Evolutionary conservation across 306 rosid genomes (phyloP), one percentile per base, ranked within the genome.

Genomic region (Ormosia semicastrata): DNA sequence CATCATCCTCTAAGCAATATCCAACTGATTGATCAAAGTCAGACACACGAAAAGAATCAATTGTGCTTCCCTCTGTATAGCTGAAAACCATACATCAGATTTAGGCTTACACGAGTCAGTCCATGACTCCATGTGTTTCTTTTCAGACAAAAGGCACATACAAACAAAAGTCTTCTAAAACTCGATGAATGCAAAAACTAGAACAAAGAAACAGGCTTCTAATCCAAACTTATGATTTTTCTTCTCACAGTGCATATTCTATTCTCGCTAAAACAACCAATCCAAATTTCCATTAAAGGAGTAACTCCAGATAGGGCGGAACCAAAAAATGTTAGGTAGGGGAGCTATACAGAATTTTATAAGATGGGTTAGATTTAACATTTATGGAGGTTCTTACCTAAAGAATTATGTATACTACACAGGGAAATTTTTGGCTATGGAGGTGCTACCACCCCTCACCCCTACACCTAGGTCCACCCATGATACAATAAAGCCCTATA

Each of bases 21-120:
- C 80, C 79, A 66, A 47, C 75, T 65, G 87, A 71, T 83, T 76
- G 83, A 47, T 59, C 83, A 86, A 86, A 80, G 76, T 76, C 81
- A 71, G 81, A 80, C 67, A 86, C 50, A 40, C 66, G 59, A 66
- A 83, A 83, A 76, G 85, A 83, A 49, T 80, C 85, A 67, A 66
- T 3, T 12, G 81, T 18, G 73, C 82, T 66, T 76, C 83, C 83
- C 50, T 76, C 85, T 71, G 75, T 65, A 68, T 32, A 72, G 76
- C 87, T 83, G 89, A 71, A 76, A 77, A 83, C 33, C 71, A 74
- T 10, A 40, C 17, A 64, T 67, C 72, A 54, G 72, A 29, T 49
- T 52, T 30, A 18, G 11, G 68, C 41, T 18, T 53, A 78, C 67
- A 12, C 29, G 57, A 37, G 66, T 62, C 66, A 50, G 56, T 37